Evolutionary conservation across 768 basidiomycete genomes (phyloP), one percentile per base, ranked within the genome.

Genomic region (Filobasidium floriforme): DNA sequence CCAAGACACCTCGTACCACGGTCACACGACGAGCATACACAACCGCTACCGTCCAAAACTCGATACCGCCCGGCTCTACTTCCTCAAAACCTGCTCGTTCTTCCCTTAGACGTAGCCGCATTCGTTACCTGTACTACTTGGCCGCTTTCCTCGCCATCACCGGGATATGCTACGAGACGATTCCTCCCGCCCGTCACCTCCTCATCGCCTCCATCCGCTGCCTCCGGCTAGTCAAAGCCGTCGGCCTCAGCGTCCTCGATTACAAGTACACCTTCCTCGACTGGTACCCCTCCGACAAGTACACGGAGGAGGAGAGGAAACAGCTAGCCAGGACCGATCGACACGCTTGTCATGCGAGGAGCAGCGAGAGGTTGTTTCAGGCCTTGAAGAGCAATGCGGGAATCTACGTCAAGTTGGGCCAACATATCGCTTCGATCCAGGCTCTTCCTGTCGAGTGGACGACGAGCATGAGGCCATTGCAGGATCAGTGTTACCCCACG

Each of bases 401-500:
- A 22, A 78, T 77, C 60, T 78, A 78, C 65, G 92, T 82, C 88
- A 75, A 81, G 72, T 70, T 81, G 37, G 96, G 93, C 1, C 94
- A 99, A 70, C 88, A 86, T 81, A 87, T 88, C 80, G 89, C 88
- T 75, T 88, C 81, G 75, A 76, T 80, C 1, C 75, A 77, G 68
- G 70, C 89, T 19, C 76, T 89, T 1, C 86, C 87, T 1, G 76
- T 80, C 28, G 86, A 88, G 73, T 72, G 87, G 87, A 84, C 84
- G 0, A 74, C 71, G 37, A 79, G 77, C 1, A 79, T 80, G 79
- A 67, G 72, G 22, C 79, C 78, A n/a, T 68, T 80, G 15, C 93
- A 98, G 76, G 96, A 98, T 80, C 88, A 88, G 73, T 99, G 96
- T 77, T 88, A 89, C 65, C 89, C 92, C 1, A 94, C 93, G 1